phyloP scores from a whole-genome alignment of 2,329 filamentous ascomycete genomes.

The Arthrobotrys musiformis region DNA sequence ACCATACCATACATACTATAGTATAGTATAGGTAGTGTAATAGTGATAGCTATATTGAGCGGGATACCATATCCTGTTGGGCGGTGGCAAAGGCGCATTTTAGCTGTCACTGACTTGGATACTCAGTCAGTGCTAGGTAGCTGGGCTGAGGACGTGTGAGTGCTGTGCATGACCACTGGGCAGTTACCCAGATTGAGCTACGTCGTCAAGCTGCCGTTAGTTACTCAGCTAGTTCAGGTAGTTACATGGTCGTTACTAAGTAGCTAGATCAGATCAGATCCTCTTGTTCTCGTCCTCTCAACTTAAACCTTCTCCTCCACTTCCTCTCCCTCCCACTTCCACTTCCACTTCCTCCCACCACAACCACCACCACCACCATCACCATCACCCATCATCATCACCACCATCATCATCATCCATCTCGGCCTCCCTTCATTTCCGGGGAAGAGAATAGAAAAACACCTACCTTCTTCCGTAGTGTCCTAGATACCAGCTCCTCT shows the following conservation, averaged over 20 bases:
- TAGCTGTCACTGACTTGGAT: background rate
- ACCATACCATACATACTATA: too few species aligned
- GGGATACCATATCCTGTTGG: background rate
- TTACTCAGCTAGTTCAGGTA: too few species aligned
- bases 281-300: background rate
- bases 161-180: conserved; percentile 12
- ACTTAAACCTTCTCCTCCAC: conserved; percentile 26
- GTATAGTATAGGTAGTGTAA: too few species aligned
- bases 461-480: background rate
- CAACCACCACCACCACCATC: background rate
- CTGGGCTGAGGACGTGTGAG: conserved; percentile 14
- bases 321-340: background rate
- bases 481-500: conserved; percentile 21
- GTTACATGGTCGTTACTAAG: too few species aligned
- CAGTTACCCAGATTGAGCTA: conserved; percentile 15
- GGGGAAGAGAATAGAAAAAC: too few species aligned
- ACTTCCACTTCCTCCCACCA: background rate
- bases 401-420: background rate
- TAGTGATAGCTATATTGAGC: too few species aligned
- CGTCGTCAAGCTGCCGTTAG: conserved; percentile 13
- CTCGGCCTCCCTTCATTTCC: background rate
- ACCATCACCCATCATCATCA: conserved; percentile 6
- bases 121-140: background rate
- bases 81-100: conserved; percentile 46
- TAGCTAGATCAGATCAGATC: background rate